phyloP scores from a whole-genome alignment of 192 early-diverging fungal species.

The Borealophlyctis nickersoniae region DNA sequence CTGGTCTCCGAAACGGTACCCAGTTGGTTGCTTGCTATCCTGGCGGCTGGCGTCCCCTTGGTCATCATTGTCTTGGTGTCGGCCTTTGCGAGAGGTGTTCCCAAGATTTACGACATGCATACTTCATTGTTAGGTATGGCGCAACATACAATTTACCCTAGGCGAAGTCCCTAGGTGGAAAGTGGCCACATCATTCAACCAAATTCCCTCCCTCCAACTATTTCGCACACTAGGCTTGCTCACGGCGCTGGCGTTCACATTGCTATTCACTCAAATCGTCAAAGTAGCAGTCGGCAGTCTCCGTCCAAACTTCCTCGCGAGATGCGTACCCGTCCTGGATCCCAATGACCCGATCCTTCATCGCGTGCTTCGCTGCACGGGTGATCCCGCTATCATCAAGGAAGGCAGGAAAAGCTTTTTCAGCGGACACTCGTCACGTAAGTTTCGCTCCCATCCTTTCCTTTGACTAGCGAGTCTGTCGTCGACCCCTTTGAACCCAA shows the following conservation, averaged over 20 bases:
- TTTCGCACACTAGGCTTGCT: conserved; percentile 6
- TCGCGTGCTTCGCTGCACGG: conserved; percentile 14
- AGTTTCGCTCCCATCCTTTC: neutral
- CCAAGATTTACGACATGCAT: neutral
- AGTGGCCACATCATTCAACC: no score
- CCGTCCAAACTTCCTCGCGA: conserved; percentile 29
- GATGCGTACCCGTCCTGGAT: conserved; percentile 17
- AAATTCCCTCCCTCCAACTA: no score
- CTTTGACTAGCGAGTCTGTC: no score
- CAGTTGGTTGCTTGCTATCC: conserved; percentile 20
- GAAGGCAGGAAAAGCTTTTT: conserved; percentile 33
- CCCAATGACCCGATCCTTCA: neutral
- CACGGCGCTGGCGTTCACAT: conserved; percentile 14
- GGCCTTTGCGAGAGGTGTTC: neutral
- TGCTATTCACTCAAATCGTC: conserved; percentile 31
- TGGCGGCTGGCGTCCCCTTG: conserved; percentile 16
- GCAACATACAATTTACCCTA: no score
- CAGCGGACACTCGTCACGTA: conserved; percentile 30
- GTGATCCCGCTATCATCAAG: conserved; percentile 17
- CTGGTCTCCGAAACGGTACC: conserved; percentile 19
- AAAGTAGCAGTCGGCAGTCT: conserved; percentile 24
- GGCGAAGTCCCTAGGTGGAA: no score
- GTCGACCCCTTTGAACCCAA: no score
- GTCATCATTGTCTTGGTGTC: conserved; percentile 12
- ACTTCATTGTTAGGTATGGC: neutral